Evolutionary conservation across 208 protist genomes (phyloP).

Genomic region (Leishmania mexicana): DNA sequence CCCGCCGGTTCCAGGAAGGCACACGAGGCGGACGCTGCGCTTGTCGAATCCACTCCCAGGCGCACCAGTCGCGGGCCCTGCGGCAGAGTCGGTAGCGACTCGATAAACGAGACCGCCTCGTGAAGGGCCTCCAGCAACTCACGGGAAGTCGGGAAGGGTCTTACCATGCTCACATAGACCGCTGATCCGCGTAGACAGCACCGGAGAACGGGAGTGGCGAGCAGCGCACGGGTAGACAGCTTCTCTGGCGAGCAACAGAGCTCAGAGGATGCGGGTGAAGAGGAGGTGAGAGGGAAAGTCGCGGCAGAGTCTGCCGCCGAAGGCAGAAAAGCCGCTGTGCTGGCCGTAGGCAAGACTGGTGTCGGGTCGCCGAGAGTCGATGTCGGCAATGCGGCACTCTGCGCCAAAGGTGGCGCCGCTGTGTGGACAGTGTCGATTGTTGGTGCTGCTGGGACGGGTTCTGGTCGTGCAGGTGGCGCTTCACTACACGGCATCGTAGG

Average conservation of each 20-base stretch:
- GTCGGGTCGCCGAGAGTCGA: background rate
- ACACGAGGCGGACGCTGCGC: background rate
- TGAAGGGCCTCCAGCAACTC: slow-evolving; percentile 32
- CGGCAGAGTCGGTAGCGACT: slow-evolving; percentile 18
- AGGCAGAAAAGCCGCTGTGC: background rate
- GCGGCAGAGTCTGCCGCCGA: background rate
- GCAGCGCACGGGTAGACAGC: background rate
- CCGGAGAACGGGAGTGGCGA: slow-evolving; percentile 9
- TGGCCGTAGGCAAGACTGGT: background rate
- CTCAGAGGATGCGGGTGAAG: background rate
- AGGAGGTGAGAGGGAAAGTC: background rate
- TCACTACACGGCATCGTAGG: background rate
- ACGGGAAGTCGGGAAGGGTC: background rate
- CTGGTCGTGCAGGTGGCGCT: background rate
- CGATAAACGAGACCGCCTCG: slow-evolving; percentile 29
- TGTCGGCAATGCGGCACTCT: background rate
- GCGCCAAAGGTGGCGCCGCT: background rate
- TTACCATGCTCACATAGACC: slow-evolving; percentile 19
- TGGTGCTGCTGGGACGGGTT: background rate
- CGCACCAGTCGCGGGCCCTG: slow-evolving; percentile 15
- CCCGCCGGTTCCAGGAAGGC: slow-evolving; percentile 10
- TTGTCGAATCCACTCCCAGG: slow-evolving; percentile 8
- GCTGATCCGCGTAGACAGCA: slow-evolving; percentile 21
- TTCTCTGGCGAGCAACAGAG: background rate
- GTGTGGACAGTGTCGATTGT: background rate